phyloP scores from a whole-genome alignment of 1,139 yeast species.

The Yueomyces sp. region DNA sequence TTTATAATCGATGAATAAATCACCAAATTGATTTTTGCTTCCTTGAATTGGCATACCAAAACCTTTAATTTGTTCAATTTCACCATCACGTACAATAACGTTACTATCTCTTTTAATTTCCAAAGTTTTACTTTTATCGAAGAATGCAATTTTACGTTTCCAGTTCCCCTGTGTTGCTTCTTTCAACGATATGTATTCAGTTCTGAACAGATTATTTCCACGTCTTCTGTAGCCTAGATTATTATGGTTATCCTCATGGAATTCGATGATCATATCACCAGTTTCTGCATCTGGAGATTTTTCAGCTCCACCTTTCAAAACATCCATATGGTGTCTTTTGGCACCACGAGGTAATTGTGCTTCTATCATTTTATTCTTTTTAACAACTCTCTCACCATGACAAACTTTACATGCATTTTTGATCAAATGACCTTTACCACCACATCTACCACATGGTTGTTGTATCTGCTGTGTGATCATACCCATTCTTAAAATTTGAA shows the following conservation, averaged over 20 bases:
- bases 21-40: constrained; percentile 46
- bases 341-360: constrained; percentile 63
- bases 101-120: constrained; percentile 40
- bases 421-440: constrained; percentile 62
- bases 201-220: constrained; percentile 61
- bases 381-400: constrained; percentile 53
- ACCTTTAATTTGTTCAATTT: constrained; percentile 54
- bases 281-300: constrained; percentile 69
- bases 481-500: constrained; percentile 66
- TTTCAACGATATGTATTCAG: constrained; percentile 57
- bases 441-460: constrained; percentile 65
- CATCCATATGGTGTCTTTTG: constrained; percentile 44
- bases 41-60: constrained; percentile 73
- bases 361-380: constrained; percentile 44
- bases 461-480: constrained; percentile 85
- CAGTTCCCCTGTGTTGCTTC: constrained; percentile 78
- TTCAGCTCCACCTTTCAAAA: constrained; percentile 69
- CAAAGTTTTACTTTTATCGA: constrained; percentile 48
- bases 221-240: constrained; percentile 83
- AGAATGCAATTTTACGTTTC: constrained; percentile 50
- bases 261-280: constrained; percentile 59
- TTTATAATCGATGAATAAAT: constrained; percentile 58
- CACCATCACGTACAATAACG: constrained; percentile 45
- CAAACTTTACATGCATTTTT: constrained; percentile 55
- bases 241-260: constrained; percentile 39